Conservation (phyloP, 805 yeast species). For the Komagataella pastoris region DNA sequence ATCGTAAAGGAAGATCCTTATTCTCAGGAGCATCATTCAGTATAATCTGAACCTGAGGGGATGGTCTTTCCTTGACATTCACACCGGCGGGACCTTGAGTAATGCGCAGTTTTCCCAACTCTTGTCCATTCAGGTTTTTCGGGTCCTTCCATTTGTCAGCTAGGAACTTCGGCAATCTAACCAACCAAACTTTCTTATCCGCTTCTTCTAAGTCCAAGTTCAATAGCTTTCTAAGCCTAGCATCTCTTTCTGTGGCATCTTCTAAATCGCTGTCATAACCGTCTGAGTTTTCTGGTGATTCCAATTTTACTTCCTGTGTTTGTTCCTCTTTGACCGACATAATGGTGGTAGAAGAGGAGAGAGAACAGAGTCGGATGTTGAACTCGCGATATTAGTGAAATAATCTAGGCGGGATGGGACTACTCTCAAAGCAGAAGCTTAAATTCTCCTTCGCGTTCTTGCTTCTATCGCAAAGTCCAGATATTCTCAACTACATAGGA, state of each 20-base stretch:
- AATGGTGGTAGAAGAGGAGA: not conserved
- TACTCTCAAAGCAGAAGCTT: not conserved
- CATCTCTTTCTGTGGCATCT: constrained; percentile 7
- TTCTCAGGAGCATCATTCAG: constrained; percentile 35
- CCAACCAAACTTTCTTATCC: constrained; percentile 79
- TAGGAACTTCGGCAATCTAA: constrained; percentile 77
- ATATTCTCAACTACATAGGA: not conserved
- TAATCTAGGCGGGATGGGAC: not conserved
- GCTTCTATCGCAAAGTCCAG: not conserved
- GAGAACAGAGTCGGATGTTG: constrained; percentile 1
- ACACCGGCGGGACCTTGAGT: constrained; percentile 28
- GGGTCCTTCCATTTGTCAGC: constrained; percentile 70
- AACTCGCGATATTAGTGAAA: constrained; percentile 2
- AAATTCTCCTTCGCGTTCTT: not conserved
- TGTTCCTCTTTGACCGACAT: not conserved
- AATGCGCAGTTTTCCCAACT: constrained; percentile 70
- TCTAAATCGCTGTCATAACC: not conserved
- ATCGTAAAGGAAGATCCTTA: constrained; percentile 64
- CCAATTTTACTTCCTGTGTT: not conserved
- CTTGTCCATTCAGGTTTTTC: constrained; percentile 52
- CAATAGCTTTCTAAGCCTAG: constrained; percentile 45
- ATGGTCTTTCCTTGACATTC: constrained; percentile 8
- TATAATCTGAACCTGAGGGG: constrained; percentile 37
- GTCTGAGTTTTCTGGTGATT: not conserved
- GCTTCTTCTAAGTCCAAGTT: constrained; percentile 59